A percentile compares a stretch with the other conserved stretches of the same genome.
These are phyloP conservation scores for Phyllosticta citribraziliensis DNA, from an alignment of 2,329 filamentous ascomycete species.

Conservation along the genomic window DNA sequence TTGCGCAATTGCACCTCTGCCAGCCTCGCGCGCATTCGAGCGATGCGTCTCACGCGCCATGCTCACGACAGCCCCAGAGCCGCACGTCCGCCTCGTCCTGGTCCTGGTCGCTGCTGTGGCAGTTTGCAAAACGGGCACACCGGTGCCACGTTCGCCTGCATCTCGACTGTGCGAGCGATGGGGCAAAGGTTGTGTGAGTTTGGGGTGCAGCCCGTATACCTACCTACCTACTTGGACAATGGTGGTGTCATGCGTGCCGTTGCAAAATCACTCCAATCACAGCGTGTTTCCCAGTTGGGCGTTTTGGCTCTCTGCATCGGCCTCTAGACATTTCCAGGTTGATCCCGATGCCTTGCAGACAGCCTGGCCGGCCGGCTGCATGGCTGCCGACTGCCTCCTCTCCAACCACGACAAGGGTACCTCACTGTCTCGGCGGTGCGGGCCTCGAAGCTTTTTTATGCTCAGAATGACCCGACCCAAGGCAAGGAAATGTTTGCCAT, in stretches of 20 bases:
- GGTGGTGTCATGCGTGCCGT: neutral
- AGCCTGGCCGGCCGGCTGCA: neutral
- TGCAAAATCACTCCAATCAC: neutral
- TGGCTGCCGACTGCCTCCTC: neutral
- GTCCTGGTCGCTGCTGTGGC: neutral
- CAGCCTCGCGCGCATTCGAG: neutral
- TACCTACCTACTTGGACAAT: neutral
- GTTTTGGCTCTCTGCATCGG: neutral
- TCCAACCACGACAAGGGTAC: neutral
- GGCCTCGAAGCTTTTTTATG: neutral
- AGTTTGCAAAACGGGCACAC: neutral
- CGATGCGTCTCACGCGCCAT: neutral
- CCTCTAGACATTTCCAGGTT: neutral
- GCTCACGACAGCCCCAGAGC: conserved; percentile 6
- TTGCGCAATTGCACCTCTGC: neutral
- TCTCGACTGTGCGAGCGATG: conserved; percentile 4
- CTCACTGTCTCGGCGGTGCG: neutral
- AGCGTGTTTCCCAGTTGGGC: neutral
- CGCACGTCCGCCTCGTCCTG: conserved; percentile 6
- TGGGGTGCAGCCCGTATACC: neutral
- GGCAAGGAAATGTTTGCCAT: neutral
- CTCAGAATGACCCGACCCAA: neutral
- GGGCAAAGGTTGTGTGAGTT: neutral
- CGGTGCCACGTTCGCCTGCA: conserved; percentile 8
- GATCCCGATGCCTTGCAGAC: neutral